Conservation (phyloP, 2,329 filamentous ascomycete genomes). For the Penicillium verrucosum region DNA sequence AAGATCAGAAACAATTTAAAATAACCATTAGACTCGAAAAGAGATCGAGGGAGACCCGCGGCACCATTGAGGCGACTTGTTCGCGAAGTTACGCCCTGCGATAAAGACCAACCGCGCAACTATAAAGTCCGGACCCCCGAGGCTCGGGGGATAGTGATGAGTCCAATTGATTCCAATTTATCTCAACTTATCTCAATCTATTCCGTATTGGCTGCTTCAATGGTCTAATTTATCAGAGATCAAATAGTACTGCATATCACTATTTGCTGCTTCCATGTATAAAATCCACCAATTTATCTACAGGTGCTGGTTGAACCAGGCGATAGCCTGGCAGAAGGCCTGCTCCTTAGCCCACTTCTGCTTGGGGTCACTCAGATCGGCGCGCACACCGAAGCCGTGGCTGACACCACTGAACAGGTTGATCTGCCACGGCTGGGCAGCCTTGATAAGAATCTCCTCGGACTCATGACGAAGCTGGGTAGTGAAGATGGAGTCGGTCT, state of each 20-base stretch:
- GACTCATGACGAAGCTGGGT: slow-evolving; percentile 61
- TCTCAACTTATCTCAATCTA: background rate
- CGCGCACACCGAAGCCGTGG: slow-evolving; percentile 74
- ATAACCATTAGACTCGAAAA: background rate
- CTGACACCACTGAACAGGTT: slow-evolving; percentile 67
- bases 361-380: slow-evolving; percentile 56
- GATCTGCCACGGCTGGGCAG: slow-evolving; percentile 67
- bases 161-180: background rate
- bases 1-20: background rate
- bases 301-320: slow-evolving; percentile 70
- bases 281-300: slow-evolving; percentile 15
- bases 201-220: background rate
- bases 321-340: slow-evolving; percentile 72
- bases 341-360: slow-evolving; percentile 73
- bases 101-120: slow-evolving; percentile 5
- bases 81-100: slow-evolving; percentile 1
- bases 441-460: slow-evolving; percentile 60
- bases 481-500: slow-evolving; percentile 66
- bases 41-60: background rate
- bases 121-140: background rate
- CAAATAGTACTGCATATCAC: background rate
- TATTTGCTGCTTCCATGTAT: background rate
- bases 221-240: background rate
- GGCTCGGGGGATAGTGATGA: background rate
- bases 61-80: slow-evolving; percentile 1